Evolutionary conservation across 306 rosid species (phyloP), one percentile per base, ranked within the genome.

Genomic region (Aeschynomene evenia): DNA sequence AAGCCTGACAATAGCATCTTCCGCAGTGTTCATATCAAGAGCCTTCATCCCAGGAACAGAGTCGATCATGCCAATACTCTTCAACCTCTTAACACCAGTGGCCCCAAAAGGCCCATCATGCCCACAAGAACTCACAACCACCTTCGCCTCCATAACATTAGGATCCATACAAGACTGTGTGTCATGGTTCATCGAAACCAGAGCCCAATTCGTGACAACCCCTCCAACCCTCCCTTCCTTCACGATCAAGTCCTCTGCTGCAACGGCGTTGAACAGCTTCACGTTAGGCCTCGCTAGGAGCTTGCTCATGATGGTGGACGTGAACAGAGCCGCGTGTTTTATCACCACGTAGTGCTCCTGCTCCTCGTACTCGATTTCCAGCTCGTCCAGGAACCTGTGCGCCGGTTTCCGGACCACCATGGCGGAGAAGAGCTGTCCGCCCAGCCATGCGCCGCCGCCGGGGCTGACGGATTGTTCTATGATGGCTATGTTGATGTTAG

Each of bases 361-460:
- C 82, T 91, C 99, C 4, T 94, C 97, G 68, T 91, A 94, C 20
- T 66, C 89, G 7, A 94, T 49, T 0, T 33, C 88, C 4, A 94
- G 67, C 90, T 91, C 92, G 61, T 87, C 87, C 0, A 94, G 90
- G 87, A 94, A 94, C 23, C 9, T 76, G 29, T 94, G 96, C 1
- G 97, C 96, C 2, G 97, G 97, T 63, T 91, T 94, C 0, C 99
- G 82, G 5, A 94, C 99, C 15, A 94, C 97, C 99, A 95, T 91
- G 68, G 97, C 95, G 6, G 99, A 95, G 83, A 95, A 95, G 48
- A 95, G 99, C 56, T 95, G 97, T 8, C 97, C 97, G 1, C 97
- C 97, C 58, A 95, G 96, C 99, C 99, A 95, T 0, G 97, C 96
- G 37, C 97, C 99, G 2, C 99, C 96, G 3, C 97, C 96, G 21